Percentiles rank a stretch among this genome's conserved stretches.
phyloP scores from a whole-genome alignment of 1,284 basidiomycete species.

The Cronartium quercuum region DNA sequence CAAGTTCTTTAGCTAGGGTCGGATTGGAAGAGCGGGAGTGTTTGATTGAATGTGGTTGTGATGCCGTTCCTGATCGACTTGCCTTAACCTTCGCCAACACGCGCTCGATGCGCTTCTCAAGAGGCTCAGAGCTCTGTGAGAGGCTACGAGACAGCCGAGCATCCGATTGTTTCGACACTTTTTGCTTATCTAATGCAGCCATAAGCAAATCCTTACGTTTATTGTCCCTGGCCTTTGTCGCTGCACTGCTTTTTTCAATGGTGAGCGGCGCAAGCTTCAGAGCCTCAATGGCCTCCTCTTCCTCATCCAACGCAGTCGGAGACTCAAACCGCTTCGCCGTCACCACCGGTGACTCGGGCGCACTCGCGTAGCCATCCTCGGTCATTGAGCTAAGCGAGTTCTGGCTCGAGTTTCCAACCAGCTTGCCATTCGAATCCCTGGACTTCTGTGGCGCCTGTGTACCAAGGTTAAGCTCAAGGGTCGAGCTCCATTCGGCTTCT shows the following conservation, averaged over 20 bases:
- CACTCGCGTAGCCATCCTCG: constrained; percentile 36
- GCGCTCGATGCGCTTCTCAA: constrained; percentile 68
- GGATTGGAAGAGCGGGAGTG: background rate
- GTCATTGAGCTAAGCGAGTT: constrained; percentile 41
- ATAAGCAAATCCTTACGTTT: constrained; percentile 19
- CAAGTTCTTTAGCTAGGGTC: too few relatives aligned
- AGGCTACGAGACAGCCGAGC: constrained; percentile 25
- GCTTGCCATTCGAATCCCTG: constrained; percentile 2
- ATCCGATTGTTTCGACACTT: background rate
- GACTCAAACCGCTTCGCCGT: constrained; percentile 10
- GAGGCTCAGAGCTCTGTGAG: constrained; percentile 57
- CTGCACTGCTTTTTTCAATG: constrained; percentile 11
- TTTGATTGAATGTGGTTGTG: too few relatives aligned
- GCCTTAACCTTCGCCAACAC: constrained; percentile 61
- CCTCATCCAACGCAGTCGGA: constrained; percentile 5
- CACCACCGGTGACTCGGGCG: constrained; percentile 29
- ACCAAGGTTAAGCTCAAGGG: background rate
- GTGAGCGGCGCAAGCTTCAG: constrained; percentile 11
- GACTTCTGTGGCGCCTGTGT: background rate
- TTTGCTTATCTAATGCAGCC: constrained; percentile 47
- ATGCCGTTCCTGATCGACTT: too few relatives aligned
- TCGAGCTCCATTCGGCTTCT: constrained; percentile 68
- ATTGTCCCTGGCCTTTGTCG: constrained; percentile 37
- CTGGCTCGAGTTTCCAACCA: constrained; percentile 23
- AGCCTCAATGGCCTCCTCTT: constrained; percentile 35